Evolutionary conservation across 192 early-diverging fungal genomes (phyloP), one percentile per base, ranked within the genome.

Genomic region (Mortierella claussenii): DNA sequence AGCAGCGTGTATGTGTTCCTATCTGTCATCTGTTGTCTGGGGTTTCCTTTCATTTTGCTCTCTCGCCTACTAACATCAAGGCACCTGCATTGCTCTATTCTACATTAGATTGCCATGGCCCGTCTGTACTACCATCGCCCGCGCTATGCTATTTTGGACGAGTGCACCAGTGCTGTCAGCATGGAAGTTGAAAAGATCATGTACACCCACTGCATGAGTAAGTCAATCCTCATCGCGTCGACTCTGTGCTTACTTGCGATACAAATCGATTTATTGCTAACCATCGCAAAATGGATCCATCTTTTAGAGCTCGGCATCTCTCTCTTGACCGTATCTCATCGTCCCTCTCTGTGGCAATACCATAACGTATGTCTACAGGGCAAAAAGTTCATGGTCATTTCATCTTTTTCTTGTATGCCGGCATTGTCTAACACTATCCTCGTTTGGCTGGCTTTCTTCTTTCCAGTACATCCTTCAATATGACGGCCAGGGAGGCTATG

Each of bases 101-200:
- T 23, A 21, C 40, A 65, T 30, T 44, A 89, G 67, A 93, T 99
- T 69, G 94, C 94, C 18, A 96, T 98, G 95, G 97, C 97, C 18
- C 82, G 98, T 33, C 84, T 99, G 57, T 98, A 97, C 80, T 99
- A 98, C 86, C 98, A 99, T 81, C 83, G 85, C 30, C 98, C 98
- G 18, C 88, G 87, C 62, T 99, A 90, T 80, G 98, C 96, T 36
- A 96, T 99, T 83, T 81, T 99, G 74, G 96, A 98, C 78, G 97
- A 99, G 86, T 95, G 93, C 54, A 88, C 87, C 23, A 86, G 85
- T 60, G 88, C 97, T n/a, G 96, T 99, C 36, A 91, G 90, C 73
- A 94, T 94, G 88, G 97, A 98, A 60, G 85, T 97, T 48, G 98
- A 99, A 80, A 85, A 86, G 71, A 88, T 96, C 68, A 94, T 99